Evolutionary conservation across 164 flowering plant species (phyloP), one percentile per base, ranked within the genome.

Genomic region (Umbilicus rupestris): DNA sequence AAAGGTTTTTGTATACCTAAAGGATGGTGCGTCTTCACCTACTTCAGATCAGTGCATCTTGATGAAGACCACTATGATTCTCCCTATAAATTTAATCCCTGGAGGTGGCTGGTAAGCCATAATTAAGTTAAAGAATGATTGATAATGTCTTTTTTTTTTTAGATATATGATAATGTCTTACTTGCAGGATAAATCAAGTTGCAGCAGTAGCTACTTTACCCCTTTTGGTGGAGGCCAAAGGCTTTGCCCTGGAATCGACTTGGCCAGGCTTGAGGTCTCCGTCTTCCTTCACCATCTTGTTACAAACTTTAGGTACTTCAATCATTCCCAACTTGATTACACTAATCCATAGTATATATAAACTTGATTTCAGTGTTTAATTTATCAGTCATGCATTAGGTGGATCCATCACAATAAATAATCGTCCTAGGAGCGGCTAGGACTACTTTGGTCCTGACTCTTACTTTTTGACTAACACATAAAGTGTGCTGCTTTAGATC

Each of bases 221-320:
- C 96, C 99, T 35, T 94, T 94, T 76, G 99, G 99, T 37, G 99
- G 99, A 44, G 99, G 99, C 16, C 96, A 83, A 68, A 85, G 99
- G 73, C 78, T 94, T 41, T 91, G 99, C 67, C 99, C 99, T 42
- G 99, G 97, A 0, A 76, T 87, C 71, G 99, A 94, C 72, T 73
- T 91, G 74, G 93, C 97, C 72, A 86, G 96, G 78, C 79, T 94
- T 45, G 99, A 94, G 78, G 81, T 88, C 78, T 83, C 99, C 71
- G 84, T 94, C 66, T 91, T 94, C 73, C 88, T 94, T 3, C 97
- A 91, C 72, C 91, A 87, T 70, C 76, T 94, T 65, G 92, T 94
- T 22, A 89, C 93, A 69, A 79, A 76, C 33, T 93, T 85, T 82
- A 87, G 90, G 98, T 88, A 81, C 45, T 22, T 42, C 42, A 39